phyloP scores from a whole-genome alignment of 495 filamentous ascomycete species.

The Elasticomyces elasticus region DNA sequence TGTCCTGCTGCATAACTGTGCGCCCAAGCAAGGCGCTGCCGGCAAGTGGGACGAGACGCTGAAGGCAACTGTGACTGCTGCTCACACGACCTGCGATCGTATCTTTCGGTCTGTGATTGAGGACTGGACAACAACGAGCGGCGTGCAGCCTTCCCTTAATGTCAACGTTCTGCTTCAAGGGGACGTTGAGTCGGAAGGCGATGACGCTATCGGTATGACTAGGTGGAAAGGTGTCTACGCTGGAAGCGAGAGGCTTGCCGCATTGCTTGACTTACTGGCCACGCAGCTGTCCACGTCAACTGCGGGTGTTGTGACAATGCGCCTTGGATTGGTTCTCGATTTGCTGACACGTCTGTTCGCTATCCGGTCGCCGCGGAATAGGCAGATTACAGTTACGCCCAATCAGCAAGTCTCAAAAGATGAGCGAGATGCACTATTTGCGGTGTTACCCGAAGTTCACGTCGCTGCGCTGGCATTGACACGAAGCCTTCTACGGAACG shows the following conservation, averaged over 20 bases:
- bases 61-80: constrained; percentile 45
- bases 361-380: constrained; percentile 36
- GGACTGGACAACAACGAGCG: constrained; percentile 58
- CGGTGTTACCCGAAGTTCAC: constrained; percentile 63
- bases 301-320: constrained; percentile 49
- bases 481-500: constrained; percentile 40
- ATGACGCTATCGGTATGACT: constrained; percentile 45
- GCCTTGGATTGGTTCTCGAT: constrained; percentile 55
- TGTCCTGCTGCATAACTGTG: constrained; percentile 61
- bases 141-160: constrained; percentile 19
- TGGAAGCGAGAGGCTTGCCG: constrained; percentile 57
- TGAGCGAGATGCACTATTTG: constrained; percentile 66
- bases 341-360: constrained; percentile 58
- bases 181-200: constrained; percentile 34
- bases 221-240: constrained; percentile 61
- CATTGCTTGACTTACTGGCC: constrained; percentile 46
- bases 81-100: constrained; percentile 59
- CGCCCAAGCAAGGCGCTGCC: constrained; percentile 59
- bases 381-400: constrained; percentile 10
- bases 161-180: constrained; percentile 6
- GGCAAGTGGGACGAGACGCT: constrained; percentile 65
- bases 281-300: constrained; percentile 51
- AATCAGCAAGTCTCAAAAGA: constrained; percentile 56
- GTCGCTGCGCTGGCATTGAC: constrained; percentile 53
- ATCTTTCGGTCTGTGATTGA: constrained; percentile 69